phyloP scores from a whole-genome alignment of 768 basidiomycete genomes.

The Sarcodon aspratus region DNA sequence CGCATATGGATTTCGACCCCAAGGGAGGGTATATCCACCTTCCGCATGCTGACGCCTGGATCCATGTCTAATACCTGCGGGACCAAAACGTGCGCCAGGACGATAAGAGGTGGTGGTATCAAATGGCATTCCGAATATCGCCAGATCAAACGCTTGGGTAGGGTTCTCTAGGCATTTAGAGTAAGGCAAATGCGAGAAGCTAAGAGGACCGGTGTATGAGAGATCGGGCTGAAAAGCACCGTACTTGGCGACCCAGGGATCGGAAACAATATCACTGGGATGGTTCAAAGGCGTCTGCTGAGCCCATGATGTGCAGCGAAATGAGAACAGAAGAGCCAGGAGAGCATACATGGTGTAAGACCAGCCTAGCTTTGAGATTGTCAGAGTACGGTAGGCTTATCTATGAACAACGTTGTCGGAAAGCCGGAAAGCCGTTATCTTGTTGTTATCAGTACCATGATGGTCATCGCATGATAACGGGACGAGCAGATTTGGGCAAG shows the following conservation, averaged over 20 bases:
- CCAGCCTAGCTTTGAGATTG: no score
- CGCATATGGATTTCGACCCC: slow-evolving; percentile 60
- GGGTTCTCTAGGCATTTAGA: slow-evolving; percentile 55
- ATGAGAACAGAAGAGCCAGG: no score
- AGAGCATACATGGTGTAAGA: no score
- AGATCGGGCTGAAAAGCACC: slow-evolving; percentile 58
- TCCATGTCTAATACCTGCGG: slow-evolving; percentile 74
- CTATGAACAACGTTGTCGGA: no score
- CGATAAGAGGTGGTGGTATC: slow-evolving; percentile 48
- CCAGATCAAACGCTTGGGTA: slow-evolving; percentile 52
- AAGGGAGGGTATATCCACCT: slow-evolving; percentile 60
- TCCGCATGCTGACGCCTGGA: slow-evolving; percentile 53
- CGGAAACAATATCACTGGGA: slow-evolving; percentile 4
- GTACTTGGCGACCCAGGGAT: slow-evolving; percentile 62
- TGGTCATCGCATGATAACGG: no score
- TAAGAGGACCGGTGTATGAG: slow-evolving; percentile 66
- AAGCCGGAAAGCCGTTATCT: no score
- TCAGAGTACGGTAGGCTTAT: no score
- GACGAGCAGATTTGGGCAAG: no score
- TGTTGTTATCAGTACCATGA: no score
- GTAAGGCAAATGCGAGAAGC: slow-evolving; percentile 80
- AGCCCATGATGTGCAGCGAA: neutral
- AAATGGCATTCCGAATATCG: slow-evolving; percentile 72
- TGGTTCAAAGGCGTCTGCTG: slow-evolving; percentile 5
- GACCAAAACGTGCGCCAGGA: slow-evolving; percentile 77